Evolutionary conservation across 257 asterid species (phyloP).

Genomic region (Lycium barbarum): DNA sequence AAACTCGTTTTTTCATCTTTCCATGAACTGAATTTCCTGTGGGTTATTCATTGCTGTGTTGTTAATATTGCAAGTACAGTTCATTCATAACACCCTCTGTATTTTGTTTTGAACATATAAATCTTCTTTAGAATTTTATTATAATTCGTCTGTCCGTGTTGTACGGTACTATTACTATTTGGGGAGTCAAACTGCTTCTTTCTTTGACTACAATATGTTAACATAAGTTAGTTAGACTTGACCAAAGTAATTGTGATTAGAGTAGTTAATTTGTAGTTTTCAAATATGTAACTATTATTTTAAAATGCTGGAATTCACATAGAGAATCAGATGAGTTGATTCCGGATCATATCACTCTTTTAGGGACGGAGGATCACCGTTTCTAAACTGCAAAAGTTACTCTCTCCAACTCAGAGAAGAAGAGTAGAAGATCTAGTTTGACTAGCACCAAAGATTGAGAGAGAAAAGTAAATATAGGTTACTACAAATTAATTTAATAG

Average conservation of each 20-base stretch:
- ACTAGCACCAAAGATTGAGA: background rate
- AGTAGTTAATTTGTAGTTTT: background rate
- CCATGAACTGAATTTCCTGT: background rate
- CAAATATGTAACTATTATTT: background rate
- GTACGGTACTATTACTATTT: constrained; percentile 21
- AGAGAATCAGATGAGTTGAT: constrained; percentile 7
- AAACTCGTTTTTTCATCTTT: constrained; percentile 10
- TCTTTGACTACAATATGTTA: constrained; percentile 4
- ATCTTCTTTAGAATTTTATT: background rate
- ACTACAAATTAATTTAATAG: background rate
- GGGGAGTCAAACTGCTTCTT: constrained; percentile 9
- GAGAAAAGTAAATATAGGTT: constrained; percentile 7
- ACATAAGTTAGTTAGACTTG: background rate
- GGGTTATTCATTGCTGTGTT: background rate
- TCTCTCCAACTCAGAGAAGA: background rate
- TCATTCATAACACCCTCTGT: constrained; percentile 18
- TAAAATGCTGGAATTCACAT: background rate
- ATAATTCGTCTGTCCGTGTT: background rate
- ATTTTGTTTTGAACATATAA: background rate
- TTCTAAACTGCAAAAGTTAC: background rate
- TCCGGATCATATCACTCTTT: background rate
- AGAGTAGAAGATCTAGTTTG: background rate
- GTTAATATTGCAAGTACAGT: background rate
- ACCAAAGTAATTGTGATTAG: constrained; percentile 1
- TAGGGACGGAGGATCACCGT: background rate